Evolutionary conservation across 345 rosid species (phyloP), one percentile per base, ranked within the genome.

Genomic region (Theobroma cacao): DNA sequence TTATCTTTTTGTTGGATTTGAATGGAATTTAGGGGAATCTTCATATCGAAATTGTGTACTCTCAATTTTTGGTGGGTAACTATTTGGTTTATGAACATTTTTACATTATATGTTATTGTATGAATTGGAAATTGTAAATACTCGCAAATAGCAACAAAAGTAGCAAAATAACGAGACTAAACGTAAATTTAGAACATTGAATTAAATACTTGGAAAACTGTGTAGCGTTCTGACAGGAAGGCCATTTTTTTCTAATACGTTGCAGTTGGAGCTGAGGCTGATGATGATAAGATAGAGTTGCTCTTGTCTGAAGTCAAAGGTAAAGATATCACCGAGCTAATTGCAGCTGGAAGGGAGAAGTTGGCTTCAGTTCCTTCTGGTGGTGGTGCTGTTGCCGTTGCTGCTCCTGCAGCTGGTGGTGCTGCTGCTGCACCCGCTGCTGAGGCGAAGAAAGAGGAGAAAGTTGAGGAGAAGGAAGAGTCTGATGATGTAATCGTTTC

Each of bases 391-490:
- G 85, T 75, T 36, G 85, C 69, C 34, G 80, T 75, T 50, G 89
- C 81, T 20, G 85, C 87, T 65, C 85, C 87, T 0, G 80, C 88
- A 34, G 81, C 86, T 50, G 81, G 76, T 26, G 91, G 47, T 0
- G 89, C 69, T 31, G 84, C 13, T 43, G 87, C 84, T 79, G 90
- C 88, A 20, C 56, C 92, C 22, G 92, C 91, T 9, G 89, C 87
- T 17, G 92, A 79, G 67, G 82, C 90, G 43, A 89, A 89, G 88
- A 89, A 93, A 74, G 97, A 91, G 67, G 90, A 88, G 81, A 93
- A 91, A 80, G 89, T 85, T 13, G 95, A 89, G 76, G 95, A 92
- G 87, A 90, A 88, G 80, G 97, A 92, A 43, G 95, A 93, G 79
- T 88, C 92, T 1, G 97, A 93, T 78, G 95, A 91, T 38, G 95